A percentile compares a stretch with the other conserved stretches of the same genome.
phyloP scores from a whole-genome alignment of 129 eudicot genomes.

The Chrysanthemum seticuspe region DNA sequence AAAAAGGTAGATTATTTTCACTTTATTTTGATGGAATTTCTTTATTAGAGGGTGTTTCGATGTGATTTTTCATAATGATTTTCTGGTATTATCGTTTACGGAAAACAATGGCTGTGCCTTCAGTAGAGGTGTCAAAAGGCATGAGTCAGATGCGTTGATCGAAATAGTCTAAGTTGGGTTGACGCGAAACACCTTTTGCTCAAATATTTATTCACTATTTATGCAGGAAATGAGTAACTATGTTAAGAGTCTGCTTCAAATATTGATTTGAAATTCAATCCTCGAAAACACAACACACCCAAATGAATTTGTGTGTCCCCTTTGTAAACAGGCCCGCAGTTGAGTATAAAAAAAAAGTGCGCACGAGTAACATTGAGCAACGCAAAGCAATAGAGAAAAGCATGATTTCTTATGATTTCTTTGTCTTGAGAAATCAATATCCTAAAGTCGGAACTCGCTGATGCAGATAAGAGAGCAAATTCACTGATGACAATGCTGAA shows the following conservation, averaged over 20 bases:
- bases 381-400: slow-evolving; percentile 65
- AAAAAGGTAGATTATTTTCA: too few species aligned
- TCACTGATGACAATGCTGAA: slow-evolving; percentile 17
- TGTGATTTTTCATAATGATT: too few species aligned
- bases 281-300: background rate
- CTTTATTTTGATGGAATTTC: too few species aligned
- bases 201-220: too few species aligned
- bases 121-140: too few species aligned
- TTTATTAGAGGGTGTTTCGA: too few species aligned
- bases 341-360: slow-evolving; percentile 65
- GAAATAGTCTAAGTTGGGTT: too few species aligned
- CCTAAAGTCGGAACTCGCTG: slow-evolving; percentile 62
- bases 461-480: slow-evolving; percentile 73
- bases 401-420: slow-evolving; percentile 24
- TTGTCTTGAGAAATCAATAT: slow-evolving; percentile 68
- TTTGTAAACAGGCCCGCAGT: slow-evolving; percentile 62
- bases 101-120: too few species aligned
- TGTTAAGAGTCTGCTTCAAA: background rate
- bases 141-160: too few species aligned
- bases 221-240: too few species aligned
- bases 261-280: slow-evolving; percentile 4
- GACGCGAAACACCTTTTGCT: too few species aligned
- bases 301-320: background rate
- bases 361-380: slow-evolving; percentile 42
- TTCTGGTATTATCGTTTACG: too few species aligned